phyloP scores from a whole-genome alignment of 225 moss, liverwort and hornwort species.

The Bryoerythrophyllum caledonicum region DNA sequence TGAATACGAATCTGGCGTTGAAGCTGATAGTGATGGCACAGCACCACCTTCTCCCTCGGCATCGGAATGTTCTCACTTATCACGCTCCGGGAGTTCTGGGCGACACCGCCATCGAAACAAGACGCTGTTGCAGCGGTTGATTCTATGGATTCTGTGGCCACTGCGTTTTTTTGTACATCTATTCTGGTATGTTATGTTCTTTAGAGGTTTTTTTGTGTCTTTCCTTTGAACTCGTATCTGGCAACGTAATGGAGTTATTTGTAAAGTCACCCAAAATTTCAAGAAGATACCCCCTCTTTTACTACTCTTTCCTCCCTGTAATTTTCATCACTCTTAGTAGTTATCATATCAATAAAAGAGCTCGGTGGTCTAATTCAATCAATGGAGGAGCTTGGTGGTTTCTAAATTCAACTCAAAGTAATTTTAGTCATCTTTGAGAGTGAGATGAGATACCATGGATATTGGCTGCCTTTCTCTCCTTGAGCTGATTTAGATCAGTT shows the following conservation, averaged over 20 bases:
- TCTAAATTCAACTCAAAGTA: no score
- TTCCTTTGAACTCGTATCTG: conserved; percentile 2
- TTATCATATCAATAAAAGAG: no score
- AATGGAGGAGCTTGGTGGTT: no score
- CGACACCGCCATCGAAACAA: conserved; percentile 41
- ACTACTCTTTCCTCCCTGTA: no score
- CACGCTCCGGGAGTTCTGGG: conserved; percentile 49
- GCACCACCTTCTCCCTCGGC: conserved; percentile 51
- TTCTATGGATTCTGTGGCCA: conserved; percentile 53
- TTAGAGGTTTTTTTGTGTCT: neutral
- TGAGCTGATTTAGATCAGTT: no score
- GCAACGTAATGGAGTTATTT: neutral
- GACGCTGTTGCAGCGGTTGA: conserved; percentile 39
- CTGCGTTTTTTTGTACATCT: conserved; percentile 21
- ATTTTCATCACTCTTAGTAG: no score
- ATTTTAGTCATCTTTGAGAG: no score
- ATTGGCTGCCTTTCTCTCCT: no score
- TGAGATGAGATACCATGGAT: no score
- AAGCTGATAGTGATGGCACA: conserved; percentile 44
- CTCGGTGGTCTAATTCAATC: no score
- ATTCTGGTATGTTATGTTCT: conserved; percentile 19
- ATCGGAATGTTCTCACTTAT: conserved; percentile 48
- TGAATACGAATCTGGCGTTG: conserved; percentile 52
- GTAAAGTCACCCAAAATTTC: no score
- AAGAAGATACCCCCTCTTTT: no score